Conservation (phyloP, 23 red algal genomes). For the Gracilaria vermiculophylla region DNA sequence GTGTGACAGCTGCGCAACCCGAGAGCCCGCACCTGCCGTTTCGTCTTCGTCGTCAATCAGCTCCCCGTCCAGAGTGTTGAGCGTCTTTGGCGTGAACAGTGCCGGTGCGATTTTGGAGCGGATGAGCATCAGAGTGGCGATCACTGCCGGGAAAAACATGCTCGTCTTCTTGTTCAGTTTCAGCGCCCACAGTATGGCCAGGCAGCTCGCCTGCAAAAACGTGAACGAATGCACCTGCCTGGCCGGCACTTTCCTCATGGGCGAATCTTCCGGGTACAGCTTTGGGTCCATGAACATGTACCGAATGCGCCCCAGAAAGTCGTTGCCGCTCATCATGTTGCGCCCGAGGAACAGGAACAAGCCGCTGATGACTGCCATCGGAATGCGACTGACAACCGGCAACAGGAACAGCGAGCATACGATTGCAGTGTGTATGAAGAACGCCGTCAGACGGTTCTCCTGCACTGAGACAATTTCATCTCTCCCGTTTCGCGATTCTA, state of each 20-base stretch:
- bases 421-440: slow-evolving; percentile 74
- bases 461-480: slow-evolving; percentile 71
- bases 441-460: slow-evolving; percentile 79
- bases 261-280: slow-evolving; percentile 70
- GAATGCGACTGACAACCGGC: slow-evolving; percentile 79
- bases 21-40: not conserved
- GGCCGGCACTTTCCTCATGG: slow-evolving; percentile 55
- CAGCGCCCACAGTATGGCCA: slow-evolving; percentile 71
- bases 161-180: slow-evolving; percentile 91
- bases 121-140: slow-evolving; percentile 81
- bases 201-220: slow-evolving; percentile 67
- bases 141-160: slow-evolving; percentile 94
- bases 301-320: slow-evolving; percentile 80
- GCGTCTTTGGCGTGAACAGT: slow-evolving; percentile 48
- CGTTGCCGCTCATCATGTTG: slow-evolving; percentile 93
- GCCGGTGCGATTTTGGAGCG: slow-evolving; percentile 35
- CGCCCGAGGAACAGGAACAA: slow-evolving; percentile 86
- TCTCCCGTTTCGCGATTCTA: slow-evolving; percentile 33
- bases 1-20: not conserved
- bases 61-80: slow-evolving; percentile 80
- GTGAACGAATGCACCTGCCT: slow-evolving; percentile 71
- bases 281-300: slow-evolving; percentile 80
- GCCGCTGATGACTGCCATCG: slow-evolving; percentile 89
- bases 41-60: slow-evolving; percentile 8
- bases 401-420: slow-evolving; percentile 69